phyloP scores from a whole-genome alignment of 2,329 filamentous ascomycete species.

The Stenocarpella maydis region DNA sequence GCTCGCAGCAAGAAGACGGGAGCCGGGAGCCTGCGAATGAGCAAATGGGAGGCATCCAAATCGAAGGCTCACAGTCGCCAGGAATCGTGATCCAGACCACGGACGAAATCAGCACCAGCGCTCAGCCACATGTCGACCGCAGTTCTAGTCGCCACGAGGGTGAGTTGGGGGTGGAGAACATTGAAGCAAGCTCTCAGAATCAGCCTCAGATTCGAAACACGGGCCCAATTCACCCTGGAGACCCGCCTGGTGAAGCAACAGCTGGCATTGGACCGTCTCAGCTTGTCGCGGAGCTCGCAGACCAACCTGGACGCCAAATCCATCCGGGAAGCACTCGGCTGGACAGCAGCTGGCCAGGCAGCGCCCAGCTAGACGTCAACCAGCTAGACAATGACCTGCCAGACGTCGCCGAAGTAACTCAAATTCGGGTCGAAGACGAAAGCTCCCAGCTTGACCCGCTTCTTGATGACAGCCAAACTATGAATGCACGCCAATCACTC shows the following conservation, averaged over 20 bases:
- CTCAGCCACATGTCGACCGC: not conserved
- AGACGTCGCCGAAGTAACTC: not conserved
- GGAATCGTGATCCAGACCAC: not conserved
- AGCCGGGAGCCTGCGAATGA: not conserved
- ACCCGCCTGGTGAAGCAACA: not conserved
- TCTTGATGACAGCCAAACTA: not conserved
- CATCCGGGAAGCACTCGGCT: not conserved
- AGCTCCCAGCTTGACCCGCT: not conserved
- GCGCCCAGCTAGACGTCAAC: not conserved
- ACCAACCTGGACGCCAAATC: not conserved
- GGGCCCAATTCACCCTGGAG: not conserved
- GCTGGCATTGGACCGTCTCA: not conserved
- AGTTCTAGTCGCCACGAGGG: not conserved
- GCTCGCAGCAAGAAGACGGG: not conserved
- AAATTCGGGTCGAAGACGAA: not conserved
- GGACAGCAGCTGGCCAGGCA: not conserved
- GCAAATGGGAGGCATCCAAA: not conserved
- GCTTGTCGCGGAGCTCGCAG: not conserved
- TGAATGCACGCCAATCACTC: not conserved
- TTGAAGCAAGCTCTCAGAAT: not conserved
- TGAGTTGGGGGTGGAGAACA: not conserved
- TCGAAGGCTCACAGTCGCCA: not conserved
- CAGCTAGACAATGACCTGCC: not conserved
- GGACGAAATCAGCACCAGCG: not conserved
- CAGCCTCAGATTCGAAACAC: not conserved